A percentile compares a stretch with the other conserved stretches of the same genome.
Evolutionary conservation across 306 rosid species (phyloP).

Genomic region (Malus sylvestris): DNA sequence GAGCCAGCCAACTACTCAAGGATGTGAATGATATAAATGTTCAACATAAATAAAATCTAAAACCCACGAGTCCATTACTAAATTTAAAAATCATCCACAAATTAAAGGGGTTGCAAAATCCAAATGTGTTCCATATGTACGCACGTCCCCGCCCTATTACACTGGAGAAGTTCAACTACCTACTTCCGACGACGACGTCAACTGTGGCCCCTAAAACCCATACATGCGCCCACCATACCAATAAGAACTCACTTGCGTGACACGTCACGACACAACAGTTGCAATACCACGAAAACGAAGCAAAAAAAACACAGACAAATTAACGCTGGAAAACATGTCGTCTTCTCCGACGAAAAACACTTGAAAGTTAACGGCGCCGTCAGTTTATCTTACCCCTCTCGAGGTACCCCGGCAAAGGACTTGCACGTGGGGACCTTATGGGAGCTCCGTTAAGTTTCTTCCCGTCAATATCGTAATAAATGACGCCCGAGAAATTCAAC

Average conservation of each 20-base stretch:
- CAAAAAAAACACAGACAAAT: not conserved
- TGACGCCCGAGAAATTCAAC: constrained; percentile 69
- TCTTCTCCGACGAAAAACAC: not conserved
- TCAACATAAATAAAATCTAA: not conserved
- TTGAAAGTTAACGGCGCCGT: not conserved
- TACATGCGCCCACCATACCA: not conserved
- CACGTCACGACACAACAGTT: not conserved
- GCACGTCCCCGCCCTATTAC: not conserved
- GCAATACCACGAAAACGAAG: not conserved
- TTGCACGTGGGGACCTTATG: constrained; percentile 73
- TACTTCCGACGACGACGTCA: not conserved
- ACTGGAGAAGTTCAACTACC: not conserved
- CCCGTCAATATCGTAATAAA: constrained; percentile 61
- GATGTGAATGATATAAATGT: not conserved
- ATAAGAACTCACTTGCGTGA: not conserved
- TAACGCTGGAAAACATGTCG: not conserved
- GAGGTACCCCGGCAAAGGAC: constrained; percentile 75
- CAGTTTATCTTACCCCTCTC: constrained; percentile 11
- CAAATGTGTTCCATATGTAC: not conserved
- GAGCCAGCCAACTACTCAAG: no score
- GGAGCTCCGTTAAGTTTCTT: constrained; percentile 48
- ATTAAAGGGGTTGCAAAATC: not conserved
- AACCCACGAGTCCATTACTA: not conserved
- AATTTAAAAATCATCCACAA: not conserved
- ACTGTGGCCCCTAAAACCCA: not conserved